Evolutionary conservation across 306 rosid species (phyloP).

Genomic region (Delonix regia): DNA sequence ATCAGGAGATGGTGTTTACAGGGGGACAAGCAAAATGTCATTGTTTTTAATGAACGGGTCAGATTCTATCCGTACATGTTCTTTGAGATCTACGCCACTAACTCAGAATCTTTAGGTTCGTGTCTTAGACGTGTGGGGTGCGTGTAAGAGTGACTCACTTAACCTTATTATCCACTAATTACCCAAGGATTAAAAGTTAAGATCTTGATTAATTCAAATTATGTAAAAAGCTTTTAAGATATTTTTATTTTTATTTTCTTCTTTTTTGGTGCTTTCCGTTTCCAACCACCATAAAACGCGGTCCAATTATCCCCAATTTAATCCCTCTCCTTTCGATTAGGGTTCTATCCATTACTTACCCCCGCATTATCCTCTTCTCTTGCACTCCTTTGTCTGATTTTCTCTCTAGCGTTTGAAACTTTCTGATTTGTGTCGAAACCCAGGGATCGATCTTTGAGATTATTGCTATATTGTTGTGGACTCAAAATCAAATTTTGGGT

Average conservation of each 20-base stretch:
- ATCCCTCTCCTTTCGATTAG: constrained; percentile 46
- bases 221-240: background rate
- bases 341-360: constrained; percentile 45
- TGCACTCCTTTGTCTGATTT: constrained; percentile 12
- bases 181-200: constrained; percentile 6
- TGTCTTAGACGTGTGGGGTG: constrained; percentile 47
- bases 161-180: constrained; percentile 18
- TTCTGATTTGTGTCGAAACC: background rate
- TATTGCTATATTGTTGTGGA: background rate
- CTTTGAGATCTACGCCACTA: constrained; percentile 28
- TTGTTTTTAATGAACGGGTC: constrained; percentile 39
- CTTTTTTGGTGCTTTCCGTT: background rate
- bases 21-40: constrained; percentile 21
- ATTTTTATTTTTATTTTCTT: background rate
- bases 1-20: constrained; percentile 6
- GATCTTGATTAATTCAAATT: background rate
- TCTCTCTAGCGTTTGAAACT: constrained; percentile 13
- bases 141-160: constrained; percentile 10
- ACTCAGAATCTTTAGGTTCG: constrained; percentile 33
- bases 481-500: constrained; percentile 2
- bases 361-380: constrained; percentile 33
- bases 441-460: background rate
- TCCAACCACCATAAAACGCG: constrained; percentile 62
- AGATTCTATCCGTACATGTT: background rate
- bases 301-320: constrained; percentile 52